phyloP scores from a whole-genome alignment of 164 flowering plant species.

The Euptelea pleiosperma region DNA sequence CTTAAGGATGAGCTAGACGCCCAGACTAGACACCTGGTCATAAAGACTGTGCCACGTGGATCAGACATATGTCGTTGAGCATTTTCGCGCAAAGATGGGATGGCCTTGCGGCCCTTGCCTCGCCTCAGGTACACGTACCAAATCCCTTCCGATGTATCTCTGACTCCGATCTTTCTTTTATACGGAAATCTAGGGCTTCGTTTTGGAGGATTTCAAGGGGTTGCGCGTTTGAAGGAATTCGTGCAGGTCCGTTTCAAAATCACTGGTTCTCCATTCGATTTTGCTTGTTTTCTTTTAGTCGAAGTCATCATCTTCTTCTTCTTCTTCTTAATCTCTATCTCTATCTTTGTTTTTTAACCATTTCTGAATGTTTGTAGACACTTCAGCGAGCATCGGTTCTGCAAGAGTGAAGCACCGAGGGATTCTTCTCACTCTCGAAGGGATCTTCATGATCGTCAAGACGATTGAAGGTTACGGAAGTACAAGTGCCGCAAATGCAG shows the following conservation, averaged over 20 bases:
- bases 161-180: neutral
- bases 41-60: no score
- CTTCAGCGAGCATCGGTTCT: conserved; percentile 83
- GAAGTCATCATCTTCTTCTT: no score
- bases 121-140: conserved; percentile 68
- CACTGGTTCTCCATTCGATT: conserved; percentile 68
- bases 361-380: conserved; percentile 38
- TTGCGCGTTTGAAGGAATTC: conserved; percentile 43
- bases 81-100: no score
- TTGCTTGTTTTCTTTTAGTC: no score
- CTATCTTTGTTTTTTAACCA: no score
- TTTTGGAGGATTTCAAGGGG: conserved; percentile 28
- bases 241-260: conserved; percentile 70
- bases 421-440: conserved; percentile 81
- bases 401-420: conserved; percentile 89
- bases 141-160: no score
- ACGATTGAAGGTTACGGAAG: conserved; percentile 82
- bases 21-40: no score
- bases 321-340: no score
- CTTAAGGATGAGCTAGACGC: no score
- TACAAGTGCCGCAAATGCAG: conserved; percentile 82
- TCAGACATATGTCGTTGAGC: no score
- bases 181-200: conserved; percentile 13
- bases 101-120: conserved; percentile 47
- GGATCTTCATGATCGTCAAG: conserved; percentile 83